Base-by-base conservation (phyloP, 164 flowering plant genomes). In the Houttuynia cordata region DNA sequence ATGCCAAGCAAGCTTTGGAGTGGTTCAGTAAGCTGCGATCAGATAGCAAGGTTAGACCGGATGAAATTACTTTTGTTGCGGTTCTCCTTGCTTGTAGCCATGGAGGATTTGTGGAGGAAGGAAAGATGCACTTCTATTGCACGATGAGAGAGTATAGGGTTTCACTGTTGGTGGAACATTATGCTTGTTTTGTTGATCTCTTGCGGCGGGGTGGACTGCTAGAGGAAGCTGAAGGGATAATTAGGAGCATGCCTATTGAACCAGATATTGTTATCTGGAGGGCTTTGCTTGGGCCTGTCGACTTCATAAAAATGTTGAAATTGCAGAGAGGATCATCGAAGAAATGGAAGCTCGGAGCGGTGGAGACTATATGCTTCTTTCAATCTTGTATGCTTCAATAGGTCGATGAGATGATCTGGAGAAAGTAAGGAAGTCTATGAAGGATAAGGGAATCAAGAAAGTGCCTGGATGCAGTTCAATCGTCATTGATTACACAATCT, bases 161-260 rank as follows among this genome's bases (percentile, higher is more conserved):
- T 9, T 53, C 50, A 45, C 64, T n/a, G 25, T 49, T 67, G 24
- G 49, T 74, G 24, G 74, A 67, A 62, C 74, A 74, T 34, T 74
- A 70, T 41, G 67, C 71, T 34, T 74, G 77, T 57, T 55, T 74
- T 51, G 74, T 67, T 39, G 77, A 74, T 62, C 74, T 74, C 58
- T 68, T 73, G 18, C 71, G 69, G 15, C 41, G 76, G 49, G 53
- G 41, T 60, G 76, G 76, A n/a, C 54, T 61, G 19, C 47, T 70
- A 19, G 37, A 58, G 20, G 77, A 74, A 51, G 71, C 77, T 15
- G 67, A 64, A 61, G 64, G 70, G 23, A 22, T 70, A 12, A 64
- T 74, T 17, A 59, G 51, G 51, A 67, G 37, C 57, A 67, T 74
- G 74, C 62, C 55, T 12, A 70, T 62, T n/a, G 24, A 25, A 45